Evolutionary conservation across 2,329 filamentous ascomycete species (phyloP).

Genomic region (Claviceps humidiphila): DNA sequence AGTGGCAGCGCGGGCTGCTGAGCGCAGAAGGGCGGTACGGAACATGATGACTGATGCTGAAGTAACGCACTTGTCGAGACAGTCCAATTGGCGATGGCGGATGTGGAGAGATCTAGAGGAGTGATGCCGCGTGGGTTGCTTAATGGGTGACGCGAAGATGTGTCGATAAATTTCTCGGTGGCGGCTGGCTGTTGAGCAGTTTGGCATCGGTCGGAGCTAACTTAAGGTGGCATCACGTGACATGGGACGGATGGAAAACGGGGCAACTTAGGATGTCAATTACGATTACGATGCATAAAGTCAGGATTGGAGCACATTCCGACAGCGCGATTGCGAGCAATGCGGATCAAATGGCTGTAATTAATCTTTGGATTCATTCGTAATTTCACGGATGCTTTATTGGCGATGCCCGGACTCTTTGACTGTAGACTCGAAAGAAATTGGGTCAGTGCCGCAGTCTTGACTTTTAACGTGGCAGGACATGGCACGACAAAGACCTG

Average conservation of each 20-base stretch:
- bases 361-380: no score
- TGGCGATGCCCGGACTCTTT: no score
- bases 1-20: constrained; percentile 49
- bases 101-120: background rate
- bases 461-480: background rate
- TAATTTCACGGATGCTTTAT: no score
- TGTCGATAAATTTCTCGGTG: constrained; percentile 35
- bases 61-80: background rate
- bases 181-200: constrained; percentile 8
- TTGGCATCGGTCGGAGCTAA: constrained; percentile 17
- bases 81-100: constrained; percentile 5
- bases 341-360: no score
- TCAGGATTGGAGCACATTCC: background rate
- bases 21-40: constrained; percentile 73
- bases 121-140: background rate
- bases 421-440: no score
- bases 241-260: background rate
- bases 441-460: background rate
- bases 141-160: background rate
- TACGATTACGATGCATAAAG: constrained; percentile 2
- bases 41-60: constrained; percentile 48
- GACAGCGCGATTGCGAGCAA: no score
- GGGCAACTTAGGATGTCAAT: background rate
- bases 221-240: constrained; percentile 8
- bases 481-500: background rate